Evolutionary conservation across 2,329 filamentous ascomycete genomes (phyloP), one percentile per base, ranked within the genome.

Genomic region (Sporothrix brunneoviolacea): DNA sequence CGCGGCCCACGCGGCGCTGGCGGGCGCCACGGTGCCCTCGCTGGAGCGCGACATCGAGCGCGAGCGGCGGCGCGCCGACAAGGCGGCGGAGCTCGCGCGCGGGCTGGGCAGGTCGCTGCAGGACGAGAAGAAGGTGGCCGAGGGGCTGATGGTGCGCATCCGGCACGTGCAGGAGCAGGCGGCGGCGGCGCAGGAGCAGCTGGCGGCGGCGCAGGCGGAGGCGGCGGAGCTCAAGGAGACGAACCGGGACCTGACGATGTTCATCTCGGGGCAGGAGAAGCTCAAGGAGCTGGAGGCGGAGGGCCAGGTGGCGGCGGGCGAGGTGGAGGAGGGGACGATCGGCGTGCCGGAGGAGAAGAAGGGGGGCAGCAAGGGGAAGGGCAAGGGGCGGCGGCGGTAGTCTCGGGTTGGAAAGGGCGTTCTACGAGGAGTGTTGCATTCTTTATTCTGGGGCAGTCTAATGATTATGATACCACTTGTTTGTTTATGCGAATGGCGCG

Each of bases 241-340:
- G 75, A 95, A 95, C 63, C 79, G 86, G 13, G 91, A 96, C 64
- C 64, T 96, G 63, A 83, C 76, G 45, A 91, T 95, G 76, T 95
- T 91, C 62, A 91, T 96, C 53, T 87, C 82, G 18, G 86, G 88
- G 0, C 82, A 86, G 65, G 83, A 93, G 67, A 91, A 89, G 67
- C 68, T 96, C 59, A 84, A 79, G 69, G 78, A 84, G 65, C 69
- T 90, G 68, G 79, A 81, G 64, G 77, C 76, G 24, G 76, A 76
- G 57, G 82, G 77, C 0, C 65, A 73, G 57, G 59, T 78, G 30
- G 74, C 79, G 51, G 78, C 81, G 28, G 86, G 85, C n/a, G 87
- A 91, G 65, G 66, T 93, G 33, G 80, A 83, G 57, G 85, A 84
- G 46, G 87, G 86, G 0, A 87, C 78, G 48, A 74, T 83, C n/a